phyloP scores from a whole-genome alignment of 495 filamentous ascomycete genomes.

The Xeromyces bisporus region DNA sequence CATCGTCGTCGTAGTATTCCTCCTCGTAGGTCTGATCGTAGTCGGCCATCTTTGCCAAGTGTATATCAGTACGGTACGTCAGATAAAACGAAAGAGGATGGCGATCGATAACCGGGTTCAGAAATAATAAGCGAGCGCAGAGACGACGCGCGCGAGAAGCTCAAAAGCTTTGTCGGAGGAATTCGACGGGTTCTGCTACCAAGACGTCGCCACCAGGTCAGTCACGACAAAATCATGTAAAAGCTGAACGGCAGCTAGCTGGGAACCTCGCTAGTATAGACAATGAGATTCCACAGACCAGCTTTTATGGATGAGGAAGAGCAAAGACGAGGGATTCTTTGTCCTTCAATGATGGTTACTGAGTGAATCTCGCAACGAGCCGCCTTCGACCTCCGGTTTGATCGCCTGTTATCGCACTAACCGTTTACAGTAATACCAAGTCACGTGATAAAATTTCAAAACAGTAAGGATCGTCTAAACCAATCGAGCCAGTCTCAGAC shows the following conservation, averaged over 20 bases:
- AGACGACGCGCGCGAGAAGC: constrained; percentile 2
- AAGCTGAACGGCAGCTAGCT: constrained; percentile 4
- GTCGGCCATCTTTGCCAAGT: constrained; percentile 30
- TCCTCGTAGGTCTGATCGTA: constrained; percentile 36
- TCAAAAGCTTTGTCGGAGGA: constrained; percentile 7
- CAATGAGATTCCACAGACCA: constrained; percentile 10
- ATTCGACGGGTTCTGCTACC: constrained; percentile 3
- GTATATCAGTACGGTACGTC: no score
- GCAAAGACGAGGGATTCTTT: constrained; percentile 1
- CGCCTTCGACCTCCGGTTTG: constrained; percentile 11
- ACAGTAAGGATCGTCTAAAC: no score
- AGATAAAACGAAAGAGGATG: no score
- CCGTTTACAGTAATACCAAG: not conserved
- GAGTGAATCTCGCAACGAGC: constrained; percentile 11
- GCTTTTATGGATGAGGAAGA: constrained; percentile 8
- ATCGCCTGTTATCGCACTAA: not conserved
- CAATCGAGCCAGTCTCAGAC: no score
- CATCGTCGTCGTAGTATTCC: constrained; percentile 41
- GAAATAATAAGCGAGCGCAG: not conserved
- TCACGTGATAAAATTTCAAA: no score
- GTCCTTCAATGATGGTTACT: constrained; percentile 1
- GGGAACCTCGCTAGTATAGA: constrained; percentile 9
- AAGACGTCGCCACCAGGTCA: constrained; percentile 1
- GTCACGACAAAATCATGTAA: not conserved
- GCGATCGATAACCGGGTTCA: not conserved